phyloP scores from a whole-genome alignment of 2,329 filamentous ascomycete species.

The Blastomyces parvus region DNA sequence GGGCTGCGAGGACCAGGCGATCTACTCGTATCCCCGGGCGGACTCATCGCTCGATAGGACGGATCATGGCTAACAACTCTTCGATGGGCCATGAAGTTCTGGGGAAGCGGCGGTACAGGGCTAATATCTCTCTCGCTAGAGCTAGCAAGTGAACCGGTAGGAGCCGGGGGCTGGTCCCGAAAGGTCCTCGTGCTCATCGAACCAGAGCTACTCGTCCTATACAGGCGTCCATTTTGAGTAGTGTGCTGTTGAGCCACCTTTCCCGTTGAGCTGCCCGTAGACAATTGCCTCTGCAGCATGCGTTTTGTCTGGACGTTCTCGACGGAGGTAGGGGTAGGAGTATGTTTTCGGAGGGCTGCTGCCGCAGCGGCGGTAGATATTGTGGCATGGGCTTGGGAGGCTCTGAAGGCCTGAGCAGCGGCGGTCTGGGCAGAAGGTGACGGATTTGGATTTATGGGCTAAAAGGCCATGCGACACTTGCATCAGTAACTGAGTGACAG shows the following conservation, averaged over 20 bases:
- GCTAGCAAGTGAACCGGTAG: conserved; percentile 36
- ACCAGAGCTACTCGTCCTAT: conserved; percentile 58
- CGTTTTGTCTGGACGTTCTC: conserved; percentile 81
- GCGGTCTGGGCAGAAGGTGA: conserved; percentile 68
- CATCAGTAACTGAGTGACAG: conserved; percentile 1
- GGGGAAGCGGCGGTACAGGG: conserved; percentile 66
- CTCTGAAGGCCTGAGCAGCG: conserved; percentile 70
- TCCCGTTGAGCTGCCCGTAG: conserved; percentile 47
- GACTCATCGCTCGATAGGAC: conserved; percentile 38
- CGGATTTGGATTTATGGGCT: conserved; percentile 56
- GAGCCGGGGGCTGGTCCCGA: conserved; percentile 59
- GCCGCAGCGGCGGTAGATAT: conserved; percentile 81
- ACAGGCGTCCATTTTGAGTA: conserved; percentile 40
- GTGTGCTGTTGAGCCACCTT: conserved; percentile 28
- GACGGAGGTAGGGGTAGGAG: conserved; percentile 68
- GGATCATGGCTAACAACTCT: conserved; percentile 46
- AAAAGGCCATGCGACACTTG: not conserved
- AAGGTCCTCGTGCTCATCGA: conserved; percentile 90
- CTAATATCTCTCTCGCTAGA: conserved; percentile 43
- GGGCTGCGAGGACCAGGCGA: conserved; percentile 7
- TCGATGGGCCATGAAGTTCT: conserved; percentile 33
- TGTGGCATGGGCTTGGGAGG: conserved; percentile 52
- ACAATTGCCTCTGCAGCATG: conserved; percentile 62
- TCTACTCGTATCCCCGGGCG: conserved; percentile 29
- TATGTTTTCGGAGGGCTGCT: conserved; percentile 68